Evolutionary conservation across 768 basidiomycete species (phyloP).

Genomic region (Mycena olivaceomarginata): DNA sequence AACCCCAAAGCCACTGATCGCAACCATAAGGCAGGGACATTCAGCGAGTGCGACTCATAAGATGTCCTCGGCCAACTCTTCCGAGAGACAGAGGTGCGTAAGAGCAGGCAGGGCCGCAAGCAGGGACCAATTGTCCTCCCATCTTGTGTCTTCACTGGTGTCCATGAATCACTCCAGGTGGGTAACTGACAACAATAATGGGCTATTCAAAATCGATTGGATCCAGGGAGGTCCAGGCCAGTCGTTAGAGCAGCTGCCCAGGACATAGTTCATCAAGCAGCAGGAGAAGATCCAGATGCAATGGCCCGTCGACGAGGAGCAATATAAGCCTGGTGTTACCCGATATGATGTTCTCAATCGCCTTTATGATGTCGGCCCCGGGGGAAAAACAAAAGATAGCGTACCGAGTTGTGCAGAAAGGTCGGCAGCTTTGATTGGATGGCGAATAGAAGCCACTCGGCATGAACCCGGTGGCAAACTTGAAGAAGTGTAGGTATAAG

Average conservation of each 20-base stretch:
- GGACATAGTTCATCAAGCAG: background rate
- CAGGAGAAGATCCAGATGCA: background rate
- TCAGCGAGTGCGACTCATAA: background rate
- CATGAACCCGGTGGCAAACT: slow-evolving; percentile 1
- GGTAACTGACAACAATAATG: background rate
- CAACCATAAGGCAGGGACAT: too few relatives aligned
- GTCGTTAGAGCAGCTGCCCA: background rate
- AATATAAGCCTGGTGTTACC: background rate
- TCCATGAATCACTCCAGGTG: background rate
- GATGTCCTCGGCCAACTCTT: background rate
- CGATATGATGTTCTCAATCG: background rate
- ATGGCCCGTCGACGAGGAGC: too few relatives aligned
- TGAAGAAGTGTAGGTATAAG: background rate
- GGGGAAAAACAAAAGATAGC: background rate
- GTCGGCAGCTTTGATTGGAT: background rate
- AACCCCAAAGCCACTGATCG: too few relatives aligned
- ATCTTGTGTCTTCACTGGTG: background rate
- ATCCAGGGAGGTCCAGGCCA: background rate
- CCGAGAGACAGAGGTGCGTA: slow-evolving; percentile 12
- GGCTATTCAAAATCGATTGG: background rate
- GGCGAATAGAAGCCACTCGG: background rate
- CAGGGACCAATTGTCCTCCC: background rate
- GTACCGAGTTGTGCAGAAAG: background rate
- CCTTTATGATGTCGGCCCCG: background rate
- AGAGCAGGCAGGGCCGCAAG: slow-evolving; percentile 21